phyloP scores from a whole-genome alignment of 768 basidiomycete genomes.

The Pholiota microspora region DNA sequence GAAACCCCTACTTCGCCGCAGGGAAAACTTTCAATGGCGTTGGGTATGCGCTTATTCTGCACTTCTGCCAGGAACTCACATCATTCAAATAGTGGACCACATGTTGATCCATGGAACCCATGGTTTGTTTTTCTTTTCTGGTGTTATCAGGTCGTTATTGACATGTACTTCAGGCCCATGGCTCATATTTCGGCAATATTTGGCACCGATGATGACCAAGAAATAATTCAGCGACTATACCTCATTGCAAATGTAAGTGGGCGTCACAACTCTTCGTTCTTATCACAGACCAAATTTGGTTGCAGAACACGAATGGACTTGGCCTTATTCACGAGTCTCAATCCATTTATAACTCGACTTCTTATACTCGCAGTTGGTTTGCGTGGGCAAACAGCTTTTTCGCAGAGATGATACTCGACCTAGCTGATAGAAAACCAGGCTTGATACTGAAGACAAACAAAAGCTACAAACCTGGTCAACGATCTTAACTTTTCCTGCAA shows the following conservation, averaged over 20 bases:
- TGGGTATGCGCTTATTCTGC: constrained; percentile 59
- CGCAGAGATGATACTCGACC: constrained; percentile 77
- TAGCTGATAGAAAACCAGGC: constrained; percentile 70
- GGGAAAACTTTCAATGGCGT: constrained; percentile 66
- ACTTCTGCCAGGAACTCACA: too few species aligned
- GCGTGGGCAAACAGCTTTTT: constrained; percentile 86
- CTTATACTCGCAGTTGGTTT: constrained; percentile 75
- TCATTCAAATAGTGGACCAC: constrained; percentile 60
- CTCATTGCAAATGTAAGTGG: constrained; percentile 63
- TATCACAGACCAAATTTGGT: constrained; percentile 3
- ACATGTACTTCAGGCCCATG: constrained; percentile 59
- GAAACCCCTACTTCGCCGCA: constrained; percentile 69
- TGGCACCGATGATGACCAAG: constrained; percentile 69
- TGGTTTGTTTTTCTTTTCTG: constrained; percentile 39
- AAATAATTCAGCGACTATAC: constrained; percentile 63
- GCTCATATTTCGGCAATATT: constrained; percentile 73
- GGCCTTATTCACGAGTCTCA: constrained; percentile 80
- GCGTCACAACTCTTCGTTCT: background rate
- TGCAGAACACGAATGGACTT: constrained; percentile 67
- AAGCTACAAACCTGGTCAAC: constrained; percentile 56
- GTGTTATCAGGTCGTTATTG: background rate
- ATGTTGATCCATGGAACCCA: constrained; percentile 69
- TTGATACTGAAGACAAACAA: constrained; percentile 57
- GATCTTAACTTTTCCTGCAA: constrained; percentile 6
- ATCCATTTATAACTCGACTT: constrained; percentile 52